phyloP scores from a whole-genome alignment of 371 early-diverging fungal species.

The Coemansia sp. region DNA sequence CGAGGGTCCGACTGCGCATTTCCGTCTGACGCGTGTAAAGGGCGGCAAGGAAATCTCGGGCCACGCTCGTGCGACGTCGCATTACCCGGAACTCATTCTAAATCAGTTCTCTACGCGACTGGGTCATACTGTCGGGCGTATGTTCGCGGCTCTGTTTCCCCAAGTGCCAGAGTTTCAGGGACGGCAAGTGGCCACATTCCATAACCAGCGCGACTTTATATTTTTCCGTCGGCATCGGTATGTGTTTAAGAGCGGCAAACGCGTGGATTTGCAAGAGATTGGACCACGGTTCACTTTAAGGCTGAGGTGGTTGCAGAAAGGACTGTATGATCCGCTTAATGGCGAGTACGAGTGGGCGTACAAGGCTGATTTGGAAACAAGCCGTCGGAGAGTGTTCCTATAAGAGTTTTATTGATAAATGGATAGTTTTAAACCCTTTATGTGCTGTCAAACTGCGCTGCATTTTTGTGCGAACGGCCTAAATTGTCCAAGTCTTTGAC shows the following conservation, averaged over 20 bases:
- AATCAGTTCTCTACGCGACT: constrained; percentile 97
- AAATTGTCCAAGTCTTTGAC: constrained; percentile 91
- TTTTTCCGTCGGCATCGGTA: constrained; percentile 98
- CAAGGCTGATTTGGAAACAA: constrained; percentile 85
- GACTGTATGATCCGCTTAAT: constrained; percentile 79
- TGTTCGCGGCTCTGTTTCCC: constrained; percentile 96
- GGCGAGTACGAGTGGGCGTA: constrained; percentile 93
- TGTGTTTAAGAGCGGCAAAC: constrained; percentile 86
- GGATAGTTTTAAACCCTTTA: neutral
- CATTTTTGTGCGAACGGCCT: constrained; percentile 57
- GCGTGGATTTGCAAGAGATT: constrained; percentile 90
- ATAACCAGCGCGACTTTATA: constrained; percentile 99
- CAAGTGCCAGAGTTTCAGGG: constrained; percentile 95
- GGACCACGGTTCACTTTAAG: constrained; percentile 97
- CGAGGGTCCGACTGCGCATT: constrained; percentile 95
- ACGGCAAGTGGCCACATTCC: constrained; percentile 95
- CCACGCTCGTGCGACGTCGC: constrained; percentile 79
- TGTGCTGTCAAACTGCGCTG: constrained; percentile 6
- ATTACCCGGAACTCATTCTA: constrained; percentile 95
- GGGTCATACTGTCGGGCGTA: constrained; percentile 95
- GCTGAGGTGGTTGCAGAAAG: constrained; percentile 92
- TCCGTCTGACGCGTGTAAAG: constrained; percentile 81
- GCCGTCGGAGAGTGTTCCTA: constrained; percentile 79
- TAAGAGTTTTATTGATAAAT: constrained; percentile 33
- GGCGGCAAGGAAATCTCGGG: constrained; percentile 78